Base-by-base conservation (phyloP, 495 filamentous ascomycete genomes). In the Pyrenula aspistea region DNA sequence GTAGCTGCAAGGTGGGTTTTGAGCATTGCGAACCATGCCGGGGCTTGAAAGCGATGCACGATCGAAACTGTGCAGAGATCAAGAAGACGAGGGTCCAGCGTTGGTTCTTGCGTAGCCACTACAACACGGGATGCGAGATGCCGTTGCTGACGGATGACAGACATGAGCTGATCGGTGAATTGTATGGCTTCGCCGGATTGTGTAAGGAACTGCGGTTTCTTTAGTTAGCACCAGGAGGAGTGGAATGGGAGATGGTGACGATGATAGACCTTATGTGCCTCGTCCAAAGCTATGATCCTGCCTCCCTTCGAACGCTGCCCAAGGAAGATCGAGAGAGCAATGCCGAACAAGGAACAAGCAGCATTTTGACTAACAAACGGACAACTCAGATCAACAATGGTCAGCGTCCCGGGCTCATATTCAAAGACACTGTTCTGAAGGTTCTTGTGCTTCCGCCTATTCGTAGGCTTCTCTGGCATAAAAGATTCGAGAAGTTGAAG, bases 101-200 rank as follows among this genome's bases (percentile, higher is more conserved):
- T 91, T 0, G 88, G 88, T 59, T 92, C 88, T 62, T 93, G 86
- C 0, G 88, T 92, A 0, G 87, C 81, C 25, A 91, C 83, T 42
- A 92, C 57, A 12, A 90, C 71, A 1, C 86, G 76, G 0, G 78
- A 72, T 2, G 73, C 87, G 0, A 83, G 65, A 63, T 91, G 87
- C 10, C 88, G 83, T 62, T 91, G 86, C 49, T 81, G 74, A 2
- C 87, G 76, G 62, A 92, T 86, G 0, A 75, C 74, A 0, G 76
- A 74, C 0, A 91, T 71, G 2, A 91, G 69, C 1, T 75, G 77
- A 24, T 87, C 75, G 0, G 85, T 90, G 49, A 91, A 79, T 0
- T 60, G 58, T 15, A 61, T 56, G 1, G 83, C 73, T 22, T 72
- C 73, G 0, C 65, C 53, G 0, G 72, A 73, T 8, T 60, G 53